phyloP scores from a whole-genome alignment of 345 rosid genomes.

The Linum tenue region DNA sequence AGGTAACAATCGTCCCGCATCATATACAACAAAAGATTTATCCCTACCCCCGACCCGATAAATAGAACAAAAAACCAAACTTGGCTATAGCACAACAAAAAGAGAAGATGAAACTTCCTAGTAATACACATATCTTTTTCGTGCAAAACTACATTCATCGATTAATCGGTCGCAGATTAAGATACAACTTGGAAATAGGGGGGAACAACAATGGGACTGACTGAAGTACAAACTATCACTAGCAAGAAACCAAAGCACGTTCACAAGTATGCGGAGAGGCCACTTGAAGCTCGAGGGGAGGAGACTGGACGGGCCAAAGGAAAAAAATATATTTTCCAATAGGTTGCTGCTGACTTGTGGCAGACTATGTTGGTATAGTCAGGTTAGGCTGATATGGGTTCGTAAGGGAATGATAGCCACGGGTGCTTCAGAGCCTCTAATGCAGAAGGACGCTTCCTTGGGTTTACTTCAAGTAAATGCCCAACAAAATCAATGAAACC shows the following conservation, averaged over 20 bases:
- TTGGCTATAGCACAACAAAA: not conserved
- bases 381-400: constrained; percentile 73
- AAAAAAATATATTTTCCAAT: too few species aligned
- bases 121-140: not conserved
- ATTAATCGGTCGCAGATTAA: not conserved
- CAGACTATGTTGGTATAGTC: not conserved
- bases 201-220: not conserved
- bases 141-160: not conserved
- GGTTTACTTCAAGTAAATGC: constrained; percentile 84
- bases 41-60: not conserved
- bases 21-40: not conserved
- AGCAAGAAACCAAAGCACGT: not conserved
- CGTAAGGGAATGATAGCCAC: constrained; percentile 82
- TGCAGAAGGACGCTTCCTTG: constrained; percentile 87
- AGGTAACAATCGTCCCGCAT: not conserved
- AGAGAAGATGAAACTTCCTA: not conserved
- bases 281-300: not conserved
- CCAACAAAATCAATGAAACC: constrained; percentile 82
- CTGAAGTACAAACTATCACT: not conserved
- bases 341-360: too few species aligned
- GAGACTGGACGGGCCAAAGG: too few species aligned
- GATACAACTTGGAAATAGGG: not conserved
- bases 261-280: not conserved
- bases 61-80: not conserved
- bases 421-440: constrained; percentile 86